Conservation (phyloP, 306 rosid species). For the Astragalus glycyphyllos region DNA sequence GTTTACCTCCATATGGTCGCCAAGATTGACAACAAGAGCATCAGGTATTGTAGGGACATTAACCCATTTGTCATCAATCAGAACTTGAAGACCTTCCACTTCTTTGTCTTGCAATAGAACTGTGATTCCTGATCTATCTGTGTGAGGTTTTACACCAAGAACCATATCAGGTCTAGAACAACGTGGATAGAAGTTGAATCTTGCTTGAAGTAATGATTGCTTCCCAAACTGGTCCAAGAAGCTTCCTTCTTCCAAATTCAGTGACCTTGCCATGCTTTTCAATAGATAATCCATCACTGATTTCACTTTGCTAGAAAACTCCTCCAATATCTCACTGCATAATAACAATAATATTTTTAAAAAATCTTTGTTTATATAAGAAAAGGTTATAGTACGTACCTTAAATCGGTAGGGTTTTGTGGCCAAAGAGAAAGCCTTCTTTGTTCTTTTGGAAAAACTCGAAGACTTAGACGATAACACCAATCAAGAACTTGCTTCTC, state of each 20-base stretch:
- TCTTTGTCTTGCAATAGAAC: conserved; percentile 62
- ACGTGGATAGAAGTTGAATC: conserved; percentile 64
- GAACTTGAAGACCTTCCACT: conserved; percentile 71
- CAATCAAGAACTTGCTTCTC: conserved; percentile 61
- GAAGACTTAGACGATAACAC: conserved; percentile 52
- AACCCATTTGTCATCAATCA: conserved; percentile 53
- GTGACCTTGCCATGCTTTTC: conserved; percentile 56
- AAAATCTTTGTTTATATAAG: conserved; percentile 9
- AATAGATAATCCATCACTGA: conserved; percentile 52
- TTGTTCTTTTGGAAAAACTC: conserved; percentile 39
- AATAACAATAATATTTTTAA: background rate
- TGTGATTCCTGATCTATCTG: conserved; percentile 68
- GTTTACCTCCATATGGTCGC: conserved; percentile 71
- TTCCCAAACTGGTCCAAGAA: conserved; percentile 61
- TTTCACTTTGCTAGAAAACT: conserved; percentile 45
- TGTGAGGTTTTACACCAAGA: conserved; percentile 72
- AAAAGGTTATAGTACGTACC: conserved; percentile 49
- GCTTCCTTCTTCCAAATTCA: conserved; percentile 57
- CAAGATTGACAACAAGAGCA: conserved; percentile 69
- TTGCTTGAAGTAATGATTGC: conserved; percentile 33
- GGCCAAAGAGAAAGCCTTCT: conserved; percentile 71
- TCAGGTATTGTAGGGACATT: conserved; percentile 62
- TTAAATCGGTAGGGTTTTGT: conserved; percentile 53
- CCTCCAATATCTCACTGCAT: conserved; percentile 49
- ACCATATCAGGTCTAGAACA: conserved; percentile 69